These are phyloP conservation scores for Saccharomyces hybrid DNA, from an alignment of 1,139 yeast genomes.

Conservation along the genomic window DNA sequence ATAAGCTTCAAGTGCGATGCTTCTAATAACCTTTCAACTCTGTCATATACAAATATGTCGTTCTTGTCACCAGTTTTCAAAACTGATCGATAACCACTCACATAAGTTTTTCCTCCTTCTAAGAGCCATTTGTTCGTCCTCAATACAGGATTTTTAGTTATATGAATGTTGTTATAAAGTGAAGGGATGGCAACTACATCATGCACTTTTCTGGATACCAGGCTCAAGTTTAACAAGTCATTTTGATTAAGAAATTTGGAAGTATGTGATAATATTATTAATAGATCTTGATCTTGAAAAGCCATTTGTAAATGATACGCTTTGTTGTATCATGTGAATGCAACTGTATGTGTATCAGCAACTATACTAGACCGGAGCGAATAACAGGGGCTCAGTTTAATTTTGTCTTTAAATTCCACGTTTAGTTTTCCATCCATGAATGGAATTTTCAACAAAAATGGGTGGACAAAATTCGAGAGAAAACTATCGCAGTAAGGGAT, in stretches of 20 bases:
- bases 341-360: background rate
- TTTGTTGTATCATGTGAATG: background rate
- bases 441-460: background rate
- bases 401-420: background rate
- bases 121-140: constrained; percentile 25
- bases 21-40: constrained; percentile 24
- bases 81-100: constrained; percentile 27
- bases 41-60: constrained; percentile 31
- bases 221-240: constrained; percentile 20
- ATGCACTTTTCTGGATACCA: constrained; percentile 12
- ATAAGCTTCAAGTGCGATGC: constrained; percentile 10
- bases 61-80: constrained; percentile 30
- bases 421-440: constrained; percentile 2
- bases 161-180: constrained; percentile 26
- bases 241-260: constrained; percentile 26
- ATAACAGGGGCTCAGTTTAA: background rate
- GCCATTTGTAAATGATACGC: background rate
- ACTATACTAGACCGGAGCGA: background rate
- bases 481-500: background rate
- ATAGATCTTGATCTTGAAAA: background rate
- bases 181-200: constrained; percentile 15
- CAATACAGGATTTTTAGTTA: constrained; percentile 28
- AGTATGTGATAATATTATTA: constrained; percentile 3
- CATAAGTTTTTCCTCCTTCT: constrained; percentile 27
- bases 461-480: background rate